These are phyloP conservation scores for Colletotrichum orbiculare DNA, from an alignment of 2,329 filamentous ascomycete species.

Conservation along the genomic window DNA sequence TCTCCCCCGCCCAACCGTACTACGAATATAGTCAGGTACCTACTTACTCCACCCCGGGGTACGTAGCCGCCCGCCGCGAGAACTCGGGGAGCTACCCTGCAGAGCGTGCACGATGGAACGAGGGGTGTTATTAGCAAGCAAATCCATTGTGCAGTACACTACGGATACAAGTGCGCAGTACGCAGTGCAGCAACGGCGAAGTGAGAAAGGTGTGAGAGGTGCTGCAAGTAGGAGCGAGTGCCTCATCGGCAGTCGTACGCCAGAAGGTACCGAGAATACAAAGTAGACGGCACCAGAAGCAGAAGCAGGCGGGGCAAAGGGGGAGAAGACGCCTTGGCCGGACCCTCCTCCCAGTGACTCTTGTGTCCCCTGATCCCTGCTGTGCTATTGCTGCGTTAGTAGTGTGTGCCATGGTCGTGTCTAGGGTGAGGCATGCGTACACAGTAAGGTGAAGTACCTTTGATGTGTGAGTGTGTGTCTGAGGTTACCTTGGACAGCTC, in stretches of 20 bases:
- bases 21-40: neutral
- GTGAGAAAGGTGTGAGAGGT: conserved; percentile 12
- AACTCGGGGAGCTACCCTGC: conserved; percentile 32
- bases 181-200: neutral
- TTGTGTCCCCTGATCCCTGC: conserved; percentile 23
- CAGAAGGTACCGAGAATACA: no score
- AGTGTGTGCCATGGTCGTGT: conserved; percentile 1
- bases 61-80: conserved; percentile 32
- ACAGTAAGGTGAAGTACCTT: no score
- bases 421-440: neutral
- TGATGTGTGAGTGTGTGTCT: neutral
- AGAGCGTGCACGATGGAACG: conserved; percentile 10
- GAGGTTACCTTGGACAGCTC: conserved; percentile 20
- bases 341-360: conserved; percentile 24
- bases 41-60: conserved; percentile 25
- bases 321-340: conserved; percentile 23
- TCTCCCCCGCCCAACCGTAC: no score
- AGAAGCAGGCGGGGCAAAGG: conserved; percentile 15
- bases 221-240: neutral
- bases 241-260: no score
- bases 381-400: conserved; percentile 1
- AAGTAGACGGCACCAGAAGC: neutral
- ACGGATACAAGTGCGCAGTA: no score
- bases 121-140: conserved; percentile 20
- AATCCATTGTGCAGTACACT: conserved; percentile 13